A percentile compares a stretch with the other conserved stretches of the same genome.
phyloP scores from a whole-genome alignment of 495 filamentous ascomycete species.

The Penicillium longicatenatum region DNA sequence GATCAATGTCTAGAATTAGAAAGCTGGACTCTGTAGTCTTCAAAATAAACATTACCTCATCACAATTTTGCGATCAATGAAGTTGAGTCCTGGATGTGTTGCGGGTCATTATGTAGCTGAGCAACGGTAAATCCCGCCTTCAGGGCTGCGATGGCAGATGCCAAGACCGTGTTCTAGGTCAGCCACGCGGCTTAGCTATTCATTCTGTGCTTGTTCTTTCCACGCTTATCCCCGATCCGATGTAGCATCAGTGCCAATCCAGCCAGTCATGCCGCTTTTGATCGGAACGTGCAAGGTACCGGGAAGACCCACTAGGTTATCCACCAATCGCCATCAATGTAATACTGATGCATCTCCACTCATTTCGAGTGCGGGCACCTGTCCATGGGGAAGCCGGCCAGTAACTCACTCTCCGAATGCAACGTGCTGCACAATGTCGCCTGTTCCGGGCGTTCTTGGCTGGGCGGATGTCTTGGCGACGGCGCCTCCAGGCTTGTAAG shows the following conservation, averaged over 20 bases:
- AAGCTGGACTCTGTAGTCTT: too few species aligned
- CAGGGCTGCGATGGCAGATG: too few species aligned
- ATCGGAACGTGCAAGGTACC: conserved; percentile 18
- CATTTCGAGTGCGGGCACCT: not conserved
- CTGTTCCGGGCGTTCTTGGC: not conserved
- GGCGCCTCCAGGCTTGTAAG: not conserved
- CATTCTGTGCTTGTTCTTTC: not conserved
- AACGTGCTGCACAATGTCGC: conserved; percentile 9
- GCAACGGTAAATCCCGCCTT: too few species aligned
- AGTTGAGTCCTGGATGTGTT: too few species aligned
- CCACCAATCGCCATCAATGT: not conserved
- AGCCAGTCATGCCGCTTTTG: conserved; percentile 11
- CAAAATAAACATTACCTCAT: too few species aligned
- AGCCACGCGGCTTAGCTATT: conserved; percentile 1
- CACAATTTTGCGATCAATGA: too few species aligned
- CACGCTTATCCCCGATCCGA: not conserved
- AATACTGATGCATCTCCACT: not conserved
- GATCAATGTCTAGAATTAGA: too few species aligned
- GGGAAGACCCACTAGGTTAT: not conserved
- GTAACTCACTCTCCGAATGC: conserved; percentile 6
- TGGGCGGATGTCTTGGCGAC: not conserved
- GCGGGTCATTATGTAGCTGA: too few species aligned
- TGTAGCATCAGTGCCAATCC: not conserved
- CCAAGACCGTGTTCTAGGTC: not conserved
- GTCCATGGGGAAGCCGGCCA: not conserved